Base-by-base conservation (phyloP, 2,329 filamentous ascomycete species). In the Elsinoe australis region DNA sequence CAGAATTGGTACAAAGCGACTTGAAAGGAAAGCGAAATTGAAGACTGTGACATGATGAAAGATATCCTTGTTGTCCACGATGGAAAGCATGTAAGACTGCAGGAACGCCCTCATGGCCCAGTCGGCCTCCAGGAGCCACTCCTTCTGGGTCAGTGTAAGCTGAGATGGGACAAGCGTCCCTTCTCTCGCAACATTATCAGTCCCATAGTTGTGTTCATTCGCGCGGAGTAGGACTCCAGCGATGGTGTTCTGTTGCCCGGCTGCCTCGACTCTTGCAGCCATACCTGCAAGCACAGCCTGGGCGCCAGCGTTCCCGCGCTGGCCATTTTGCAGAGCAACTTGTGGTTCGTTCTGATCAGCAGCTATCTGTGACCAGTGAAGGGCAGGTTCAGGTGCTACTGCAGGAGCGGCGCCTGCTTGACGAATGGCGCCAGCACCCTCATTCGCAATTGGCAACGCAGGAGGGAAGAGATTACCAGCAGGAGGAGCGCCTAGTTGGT, bases 101-200 rank as follows among this genome's bases (percentile, higher is more conserved):
- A 85, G 69, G 59, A 85, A 81, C 14, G 80, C 81, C 47, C 76
- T 70, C 54, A 85, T 80, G 5, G 80, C 80, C 78, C 81, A 84
- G 46, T 80, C 75, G 3, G 79, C 76, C 59, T 85, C 81, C 29
- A 82, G 65, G 1, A 86, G 63, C 76, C 83, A 80, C 61, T 84
- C 80, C 46, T 74, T 78, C 59, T 86, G 83, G n/a, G 70, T 50
- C 70, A 70, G 1, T 14, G 14, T 14, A 44, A 38, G 18, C 22
- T 45, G 24, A 31, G 28, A n/a, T 34, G 51, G 14, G 15, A 41
- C 10, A 47, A 53, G 14, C 10, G 33, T 19, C 21, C 32, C 7
- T 10, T 49, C 33, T 28, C 21, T n/a, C 15, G 32, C 7, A 18
- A 28, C 10, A 14, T 8, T 17, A n/a, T 49, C 21, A 14, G 5